Evolutionary conservation across 2,329 filamentous ascomycete genomes (phyloP), one percentile per base, ranked within the genome.

Genomic region (Monilinia fructigena): DNA sequence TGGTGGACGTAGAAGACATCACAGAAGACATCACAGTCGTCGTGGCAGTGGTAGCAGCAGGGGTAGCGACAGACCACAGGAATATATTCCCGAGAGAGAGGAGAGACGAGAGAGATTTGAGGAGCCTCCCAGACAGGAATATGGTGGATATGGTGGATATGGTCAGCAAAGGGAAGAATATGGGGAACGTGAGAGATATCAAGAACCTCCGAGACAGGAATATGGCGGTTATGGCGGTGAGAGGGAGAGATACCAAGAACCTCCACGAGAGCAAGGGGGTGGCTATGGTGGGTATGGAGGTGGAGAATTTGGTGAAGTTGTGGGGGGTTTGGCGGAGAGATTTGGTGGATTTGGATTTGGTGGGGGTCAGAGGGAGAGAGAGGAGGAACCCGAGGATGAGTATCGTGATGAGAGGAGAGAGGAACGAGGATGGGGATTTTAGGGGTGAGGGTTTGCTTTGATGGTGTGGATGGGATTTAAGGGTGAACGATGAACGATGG

Each of bases 361-460:
- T 42, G 47, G 28, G 20, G 55, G 56, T 16, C 50, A 61, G 50
- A 40, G 54, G 35, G 45, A 38, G 60, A 63, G 47, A 18, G 59
- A 62, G 8, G 42, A 50, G 26, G 40, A 55, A 26, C 12, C 47
- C 42, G 38, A 66, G 26, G 28, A 67, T 11, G 53, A 61, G 26
- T 12, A 56, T 16, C 3, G 83, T 83, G 64, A 90, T 79, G 26
- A 90, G 78, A 65, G 55, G 23, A 42, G 48, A 26, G 54, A 65
- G n/a, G 28, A 23, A 26, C 53, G 50, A 20, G 38, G 61, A 20
- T 45, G 61, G 61, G 48, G 63, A 14, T 56, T 65, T 18, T 59
- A 55, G n/a, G 31, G 47, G 31, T 42, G 5, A 6, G 31, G 31
- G 31, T 35, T 11, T 42, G 52, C 42, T 5, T 11, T 58, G 23